A percentile compares a stretch with the other conserved stretches of the same genome.
Conservation (phyloP, 192 early-diverging fungal genomes). For the Coemansia sp. region DNA sequence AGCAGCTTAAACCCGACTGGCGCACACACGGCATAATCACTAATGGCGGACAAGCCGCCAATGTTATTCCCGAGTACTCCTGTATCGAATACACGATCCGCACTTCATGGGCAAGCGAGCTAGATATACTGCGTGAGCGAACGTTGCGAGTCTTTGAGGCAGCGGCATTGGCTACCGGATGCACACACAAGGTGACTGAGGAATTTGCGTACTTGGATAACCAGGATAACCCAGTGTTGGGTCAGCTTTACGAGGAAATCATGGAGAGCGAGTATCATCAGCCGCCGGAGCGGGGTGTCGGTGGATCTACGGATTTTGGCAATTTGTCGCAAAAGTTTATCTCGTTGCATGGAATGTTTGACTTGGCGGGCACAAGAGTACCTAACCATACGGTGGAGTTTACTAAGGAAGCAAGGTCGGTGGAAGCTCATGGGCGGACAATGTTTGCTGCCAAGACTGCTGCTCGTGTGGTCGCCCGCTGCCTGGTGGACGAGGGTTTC, state of each 20-base stretch:
- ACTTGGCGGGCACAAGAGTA: slow-evolving; percentile 57
- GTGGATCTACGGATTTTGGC: slow-evolving; percentile 73
- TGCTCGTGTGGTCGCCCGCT: slow-evolving; percentile 50
- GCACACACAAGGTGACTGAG: slow-evolving; percentile 59
- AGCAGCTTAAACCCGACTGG: slow-evolving; percentile 69
- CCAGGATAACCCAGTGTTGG: slow-evolving; percentile 57
- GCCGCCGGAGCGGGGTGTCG: slow-evolving; percentile 28
- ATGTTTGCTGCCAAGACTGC: slow-evolving; percentile 59
- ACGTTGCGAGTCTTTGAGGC: slow-evolving; percentile 63
- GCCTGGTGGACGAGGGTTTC: slow-evolving; percentile 54
- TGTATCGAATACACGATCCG: slow-evolving; percentile 63
- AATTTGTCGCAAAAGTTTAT: slow-evolving; percentile 70
- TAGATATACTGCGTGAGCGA: slow-evolving; percentile 55
- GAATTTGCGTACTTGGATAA: slow-evolving; percentile 62
- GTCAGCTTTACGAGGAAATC: slow-evolving; percentile 49
- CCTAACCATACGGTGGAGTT: slow-evolving; percentile 70
- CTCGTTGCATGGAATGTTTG: slow-evolving; percentile 56
- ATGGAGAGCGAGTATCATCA: slow-evolving; percentile 34
- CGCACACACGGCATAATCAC: slow-evolving; percentile 78
- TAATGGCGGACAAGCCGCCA: slow-evolving; percentile 66
- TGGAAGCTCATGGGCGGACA: slow-evolving; percentile 60
- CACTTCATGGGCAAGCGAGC: slow-evolving; percentile 52
- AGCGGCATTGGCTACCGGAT: slow-evolving; percentile 70
- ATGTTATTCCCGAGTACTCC: slow-evolving; percentile 70
- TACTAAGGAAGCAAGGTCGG: slow-evolving; percentile 58